A percentile compares a stretch with the other conserved stretches of the same genome.
phyloP scores from a whole-genome alignment of 1,284 basidiomycete genomes.

The Fistulina hepatica region DNA sequence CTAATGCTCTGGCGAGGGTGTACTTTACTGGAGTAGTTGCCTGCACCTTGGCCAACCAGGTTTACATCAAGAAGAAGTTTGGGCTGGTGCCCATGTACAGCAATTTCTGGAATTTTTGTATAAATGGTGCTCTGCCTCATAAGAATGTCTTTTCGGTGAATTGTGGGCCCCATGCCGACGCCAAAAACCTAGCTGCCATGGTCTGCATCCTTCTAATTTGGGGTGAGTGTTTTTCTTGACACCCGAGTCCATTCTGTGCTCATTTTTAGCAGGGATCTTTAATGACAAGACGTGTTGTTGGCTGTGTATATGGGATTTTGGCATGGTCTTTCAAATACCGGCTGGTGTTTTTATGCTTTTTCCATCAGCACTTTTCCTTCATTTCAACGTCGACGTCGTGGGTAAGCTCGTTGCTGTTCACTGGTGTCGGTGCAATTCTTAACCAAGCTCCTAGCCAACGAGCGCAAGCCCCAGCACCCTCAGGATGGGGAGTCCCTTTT shows the following conservation, averaged over 20 bases:
- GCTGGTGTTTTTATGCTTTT: slow-evolving; percentile 19
- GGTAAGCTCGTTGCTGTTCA: slow-evolving; percentile 2
- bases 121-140: not conserved
- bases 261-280: slow-evolving; percentile 11
- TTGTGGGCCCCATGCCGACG: not conserved
- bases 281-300: slow-evolving; percentile 17
- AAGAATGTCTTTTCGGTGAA: not conserved
- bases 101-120: not conserved
- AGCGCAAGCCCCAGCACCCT: too few relatives aligned
- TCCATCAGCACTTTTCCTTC: slow-evolving; percentile 22
- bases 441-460: too few relatives aligned
- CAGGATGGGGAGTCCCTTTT: too few relatives aligned
- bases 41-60: too few relatives aligned
- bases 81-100: too few relatives aligned
- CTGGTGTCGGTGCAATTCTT: too few relatives aligned
- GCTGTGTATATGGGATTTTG: slow-evolving; percentile 24
- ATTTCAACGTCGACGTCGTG: slow-evolving; percentile 24
- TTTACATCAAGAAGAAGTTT: too few relatives aligned
- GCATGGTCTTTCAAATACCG: slow-evolving; percentile 20
- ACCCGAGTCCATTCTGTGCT: not conserved
- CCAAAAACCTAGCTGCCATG: not conserved
- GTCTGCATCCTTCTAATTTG: not conserved
- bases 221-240: not conserved
- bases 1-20: too few relatives aligned
- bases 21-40: too few relatives aligned